These are phyloP conservation scores for Dictyostelium capitatum DNA, from an alignment of 78 protist genomes.

Conservation along the genomic window DNA sequence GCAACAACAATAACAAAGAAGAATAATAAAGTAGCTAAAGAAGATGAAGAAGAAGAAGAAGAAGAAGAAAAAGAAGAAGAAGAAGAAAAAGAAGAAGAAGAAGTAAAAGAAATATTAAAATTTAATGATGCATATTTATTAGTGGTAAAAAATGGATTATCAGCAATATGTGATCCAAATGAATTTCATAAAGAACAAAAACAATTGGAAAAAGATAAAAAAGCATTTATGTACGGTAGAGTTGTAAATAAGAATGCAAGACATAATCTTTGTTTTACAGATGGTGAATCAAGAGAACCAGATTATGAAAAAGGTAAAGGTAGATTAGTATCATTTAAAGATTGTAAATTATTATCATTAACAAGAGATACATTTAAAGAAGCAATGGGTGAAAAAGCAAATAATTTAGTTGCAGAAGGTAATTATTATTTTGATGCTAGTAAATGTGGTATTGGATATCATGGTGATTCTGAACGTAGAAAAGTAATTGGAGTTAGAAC, in stretches of 20 bases:
- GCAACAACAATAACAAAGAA: not conserved
- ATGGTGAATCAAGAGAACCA: slow-evolving; percentile 2
- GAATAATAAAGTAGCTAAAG: not conserved
- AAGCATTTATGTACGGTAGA: slow-evolving; percentile 32
- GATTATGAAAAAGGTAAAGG: slow-evolving; percentile 33
- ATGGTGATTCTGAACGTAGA: slow-evolving; percentile 30
- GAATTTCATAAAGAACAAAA: slow-evolving; percentile 24
- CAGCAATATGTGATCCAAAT: slow-evolving; percentile 9
- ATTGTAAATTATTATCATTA: not conserved
- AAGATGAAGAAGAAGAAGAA: not conserved
- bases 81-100: not conserved
- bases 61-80: not conserved
- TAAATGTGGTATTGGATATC: slow-evolving; percentile 24
- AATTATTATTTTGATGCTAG: slow-evolving; percentile 5
- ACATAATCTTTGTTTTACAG: slow-evolving; percentile 20
- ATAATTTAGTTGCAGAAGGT: slow-evolving; percentile 5
- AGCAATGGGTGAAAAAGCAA: not conserved
- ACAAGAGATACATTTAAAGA: not conserved
- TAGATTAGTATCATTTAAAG: not conserved
- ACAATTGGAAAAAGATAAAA: slow-evolving; percentile 13
- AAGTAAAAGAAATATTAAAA: not conserved
- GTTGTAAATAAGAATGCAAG: slow-evolving; percentile 26
- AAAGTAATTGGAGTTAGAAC: not conserved
- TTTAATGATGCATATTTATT: slow-evolving; percentile 29
- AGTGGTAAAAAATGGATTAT: slow-evolving; percentile 20